These are phyloP conservation scores for Apophysomyces sp. DNA, from an alignment of 371 early-diverging fungal species.

Conservation along the genomic window DNA sequence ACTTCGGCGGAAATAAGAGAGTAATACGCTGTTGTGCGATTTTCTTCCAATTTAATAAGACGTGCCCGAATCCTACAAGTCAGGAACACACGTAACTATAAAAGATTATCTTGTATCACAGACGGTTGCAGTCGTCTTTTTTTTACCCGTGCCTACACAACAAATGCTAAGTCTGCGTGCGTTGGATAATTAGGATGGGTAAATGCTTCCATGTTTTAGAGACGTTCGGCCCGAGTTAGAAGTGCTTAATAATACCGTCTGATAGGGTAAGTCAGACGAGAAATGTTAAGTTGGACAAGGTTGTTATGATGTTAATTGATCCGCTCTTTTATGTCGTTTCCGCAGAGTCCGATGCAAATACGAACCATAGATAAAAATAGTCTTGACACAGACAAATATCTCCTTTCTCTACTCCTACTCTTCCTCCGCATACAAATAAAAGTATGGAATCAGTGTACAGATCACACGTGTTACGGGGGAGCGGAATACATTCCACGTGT, in stretches of 20 bases:
- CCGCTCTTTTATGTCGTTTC: not conserved
- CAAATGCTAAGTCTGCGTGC: not conserved
- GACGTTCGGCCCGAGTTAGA: not conserved
- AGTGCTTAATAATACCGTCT: not conserved
- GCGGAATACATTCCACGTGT: not conserved
- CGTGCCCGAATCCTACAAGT: too few relatives aligned
- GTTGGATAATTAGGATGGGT: not conserved
- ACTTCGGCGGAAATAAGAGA: too few relatives aligned
- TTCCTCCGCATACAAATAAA: not conserved
- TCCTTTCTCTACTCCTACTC: not conserved
- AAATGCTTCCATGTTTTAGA: not conserved
- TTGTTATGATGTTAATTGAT: not conserved
- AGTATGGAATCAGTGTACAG: not conserved
- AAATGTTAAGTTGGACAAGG: not conserved
- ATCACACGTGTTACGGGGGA: not conserved
- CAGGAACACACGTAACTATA: not conserved
- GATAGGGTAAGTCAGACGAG: not conserved
- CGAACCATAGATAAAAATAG: not conserved
- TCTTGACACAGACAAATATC: not conserved
- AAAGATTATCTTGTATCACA: not conserved
- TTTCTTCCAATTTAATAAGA: too few relatives aligned
- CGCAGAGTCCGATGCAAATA: not conserved
- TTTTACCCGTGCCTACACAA: not conserved
- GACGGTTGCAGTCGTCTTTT: not conserved
- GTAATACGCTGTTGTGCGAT: too few relatives aligned